Conservation (phyloP, 192 early-diverging fungal genomes). For the Gonapodya prolifera region DNA sequence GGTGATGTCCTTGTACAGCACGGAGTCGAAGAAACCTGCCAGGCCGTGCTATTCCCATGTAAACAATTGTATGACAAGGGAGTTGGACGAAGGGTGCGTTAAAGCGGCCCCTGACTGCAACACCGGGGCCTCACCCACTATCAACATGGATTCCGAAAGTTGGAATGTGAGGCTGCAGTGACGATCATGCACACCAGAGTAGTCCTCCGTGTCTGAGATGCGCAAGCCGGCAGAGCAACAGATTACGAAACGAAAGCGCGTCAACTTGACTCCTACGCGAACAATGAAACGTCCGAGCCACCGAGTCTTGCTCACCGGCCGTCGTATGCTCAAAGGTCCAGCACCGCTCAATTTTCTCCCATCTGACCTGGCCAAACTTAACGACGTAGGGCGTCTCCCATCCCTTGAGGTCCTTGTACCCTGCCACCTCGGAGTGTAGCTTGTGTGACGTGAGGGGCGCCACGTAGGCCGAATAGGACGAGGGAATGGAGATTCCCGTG, state of each 20-base stretch:
- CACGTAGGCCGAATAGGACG: slow-evolving; percentile 67
- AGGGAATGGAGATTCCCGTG: slow-evolving; percentile 84
- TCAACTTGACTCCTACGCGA: no score
- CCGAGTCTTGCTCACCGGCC: neutral
- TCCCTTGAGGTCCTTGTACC: slow-evolving; percentile 47
- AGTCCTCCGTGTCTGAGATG: neutral
- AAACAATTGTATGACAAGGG: neutral
- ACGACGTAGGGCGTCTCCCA: slow-evolving; percentile 97
- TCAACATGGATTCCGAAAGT: slow-evolving; percentile 1
- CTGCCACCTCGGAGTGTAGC: slow-evolving; percentile 59
- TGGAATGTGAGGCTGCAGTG: neutral
- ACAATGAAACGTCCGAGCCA: neutral
- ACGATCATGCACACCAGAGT: neutral
- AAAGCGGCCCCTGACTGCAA: neutral
- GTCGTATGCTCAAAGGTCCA: neutral
- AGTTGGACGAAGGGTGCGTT: neutral
- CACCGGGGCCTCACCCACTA: neutral
- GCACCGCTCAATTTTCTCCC: neutral
- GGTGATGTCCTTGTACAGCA: slow-evolving; percentile 72
- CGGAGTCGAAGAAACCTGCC: slow-evolving; percentile 92
- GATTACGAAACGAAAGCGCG: no score
- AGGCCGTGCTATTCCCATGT: slow-evolving; percentile 57
- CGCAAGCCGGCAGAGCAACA: no score
- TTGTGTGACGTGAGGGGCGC: slow-evolving; percentile 80
- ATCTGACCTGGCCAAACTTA: slow-evolving; percentile 54